phyloP scores from a whole-genome alignment of 106 monocot genomes.

The Triglochin maritima region DNA sequence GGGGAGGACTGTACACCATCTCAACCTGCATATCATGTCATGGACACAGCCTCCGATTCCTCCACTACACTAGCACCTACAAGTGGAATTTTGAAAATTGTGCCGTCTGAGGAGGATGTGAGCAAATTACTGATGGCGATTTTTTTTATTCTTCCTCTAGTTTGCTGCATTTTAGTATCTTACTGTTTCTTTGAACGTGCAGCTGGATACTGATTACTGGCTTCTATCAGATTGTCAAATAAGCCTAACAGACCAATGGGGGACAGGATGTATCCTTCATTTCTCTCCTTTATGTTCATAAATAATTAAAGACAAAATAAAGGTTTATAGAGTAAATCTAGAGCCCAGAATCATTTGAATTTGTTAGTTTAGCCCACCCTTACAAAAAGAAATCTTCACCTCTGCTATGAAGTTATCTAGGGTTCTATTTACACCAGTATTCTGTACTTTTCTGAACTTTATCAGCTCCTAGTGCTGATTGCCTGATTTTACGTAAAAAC shows the following conservation, averaged over 20 bases:
- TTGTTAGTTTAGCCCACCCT: neutral
- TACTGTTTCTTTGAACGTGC: slow-evolving; percentile 6
- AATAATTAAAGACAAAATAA: neutral
- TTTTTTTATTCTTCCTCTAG: neutral
- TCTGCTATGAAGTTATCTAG: too few relatives aligned
- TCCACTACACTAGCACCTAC: slow-evolving; percentile 9
- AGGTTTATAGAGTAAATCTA: neutral
- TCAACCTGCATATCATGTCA: slow-evolving; percentile 1
- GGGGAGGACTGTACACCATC: neutral
- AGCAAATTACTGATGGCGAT: slow-evolving; percentile 6
- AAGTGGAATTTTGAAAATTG: slow-evolving; percentile 38
- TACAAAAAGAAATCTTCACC: too few relatives aligned
- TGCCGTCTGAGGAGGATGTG: slow-evolving; percentile 53
- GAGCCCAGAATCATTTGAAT: neutral
- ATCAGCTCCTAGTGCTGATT: too few relatives aligned
- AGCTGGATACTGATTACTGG: slow-evolving; percentile 79
- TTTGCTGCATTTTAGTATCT: neutral
- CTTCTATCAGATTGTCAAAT: slow-evolving; percentile 36
- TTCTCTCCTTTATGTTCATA: neutral
- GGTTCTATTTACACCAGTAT: too few relatives aligned
- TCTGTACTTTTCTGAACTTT: too few relatives aligned
- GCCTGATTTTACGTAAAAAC: too few relatives aligned
- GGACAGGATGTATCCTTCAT: slow-evolving; percentile 33
- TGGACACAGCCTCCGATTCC: slow-evolving; percentile 6
- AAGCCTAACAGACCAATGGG: slow-evolving; percentile 52